Evolutionary conservation across 2,329 filamentous ascomycete species (phyloP).

Genomic region (Alternaria alternata): DNA sequence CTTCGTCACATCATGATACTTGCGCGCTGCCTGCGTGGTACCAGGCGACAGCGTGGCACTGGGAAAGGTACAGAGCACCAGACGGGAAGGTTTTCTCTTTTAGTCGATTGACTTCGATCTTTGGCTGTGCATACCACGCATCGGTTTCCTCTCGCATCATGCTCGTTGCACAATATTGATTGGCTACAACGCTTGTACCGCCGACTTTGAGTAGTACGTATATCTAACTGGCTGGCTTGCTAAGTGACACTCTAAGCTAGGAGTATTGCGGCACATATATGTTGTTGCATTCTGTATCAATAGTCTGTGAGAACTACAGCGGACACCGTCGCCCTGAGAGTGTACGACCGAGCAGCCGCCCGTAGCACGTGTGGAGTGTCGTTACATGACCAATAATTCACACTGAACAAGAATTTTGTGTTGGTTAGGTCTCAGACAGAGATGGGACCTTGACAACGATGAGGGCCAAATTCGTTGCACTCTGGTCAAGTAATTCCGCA

Average conservation of each 20-base stretch:
- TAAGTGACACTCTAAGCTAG: neutral
- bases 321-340: neutral
- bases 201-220: neutral
- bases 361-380: neutral
- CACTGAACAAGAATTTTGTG: neutral
- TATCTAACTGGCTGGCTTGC: neutral
- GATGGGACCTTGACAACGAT: neutral
- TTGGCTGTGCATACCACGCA: constrained; percentile 1
- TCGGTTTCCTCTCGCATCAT: constrained; percentile 1
- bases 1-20: neutral
- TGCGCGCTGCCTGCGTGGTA: neutral
- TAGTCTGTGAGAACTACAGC: neutral
- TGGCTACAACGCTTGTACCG: neutral
- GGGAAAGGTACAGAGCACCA: neutral
- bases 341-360: neutral
- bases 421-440: neutral
- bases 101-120: neutral
- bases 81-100: neutral
- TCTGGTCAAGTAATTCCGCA: neutral
- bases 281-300: neutral
- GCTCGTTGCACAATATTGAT: constrained; percentile 6
- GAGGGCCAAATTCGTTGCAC: neutral
- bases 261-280: neutral
- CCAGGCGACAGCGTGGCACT: neutral
- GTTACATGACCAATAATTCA: neutral